These are phyloP conservation scores for Tillandsia fasciculata DNA, from an alignment of 176 grass and related monocot genomes.

Conservation along the genomic window DNA sequence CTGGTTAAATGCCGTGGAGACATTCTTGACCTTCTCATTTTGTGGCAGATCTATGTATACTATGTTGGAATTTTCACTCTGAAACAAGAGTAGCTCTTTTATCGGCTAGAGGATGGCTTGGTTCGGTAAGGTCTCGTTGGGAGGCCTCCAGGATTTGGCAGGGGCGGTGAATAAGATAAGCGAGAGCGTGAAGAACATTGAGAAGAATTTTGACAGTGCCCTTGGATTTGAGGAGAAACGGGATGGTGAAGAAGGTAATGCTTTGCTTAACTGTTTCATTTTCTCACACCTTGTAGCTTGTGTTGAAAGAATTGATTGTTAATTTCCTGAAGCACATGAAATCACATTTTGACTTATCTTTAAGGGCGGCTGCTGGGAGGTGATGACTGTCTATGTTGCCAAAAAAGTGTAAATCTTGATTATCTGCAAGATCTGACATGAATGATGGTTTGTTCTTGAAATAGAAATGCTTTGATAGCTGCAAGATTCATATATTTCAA, in stretches of 20 bases:
- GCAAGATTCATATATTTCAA: too few species aligned
- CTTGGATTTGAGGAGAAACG: slow-evolving; percentile 91
- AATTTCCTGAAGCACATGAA: too few species aligned
- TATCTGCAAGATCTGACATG: too few species aligned
- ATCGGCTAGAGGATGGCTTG: slow-evolving; percentile 54
- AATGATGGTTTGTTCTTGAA: too few species aligned
- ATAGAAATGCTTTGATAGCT: too few species aligned
- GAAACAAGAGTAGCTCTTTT: slow-evolving; percentile 7
- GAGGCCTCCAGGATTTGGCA: slow-evolving; percentile 90
- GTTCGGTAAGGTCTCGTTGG: slow-evolving; percentile 70
- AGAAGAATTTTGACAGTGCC: slow-evolving; percentile 95
- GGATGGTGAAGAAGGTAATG: slow-evolving; percentile 59
- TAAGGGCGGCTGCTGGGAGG: too few species aligned
- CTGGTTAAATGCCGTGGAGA: too few species aligned
- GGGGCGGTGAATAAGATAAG: slow-evolving; percentile 95
- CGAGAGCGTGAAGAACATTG: slow-evolving; percentile 99
- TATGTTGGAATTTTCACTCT: slow-evolving; percentile 18
- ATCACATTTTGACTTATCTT: too few species aligned
- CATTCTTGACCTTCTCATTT: too few species aligned
- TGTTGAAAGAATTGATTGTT: background rate
- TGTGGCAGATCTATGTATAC: slow-evolving; percentile 46
- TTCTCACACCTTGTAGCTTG: background rate
- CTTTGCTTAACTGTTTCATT: background rate
- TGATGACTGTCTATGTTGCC: too few species aligned
- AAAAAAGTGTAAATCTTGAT: too few species aligned